Conservation (phyloP, 1,139 yeast genomes). For the Geotrichum restrictum region DNA sequence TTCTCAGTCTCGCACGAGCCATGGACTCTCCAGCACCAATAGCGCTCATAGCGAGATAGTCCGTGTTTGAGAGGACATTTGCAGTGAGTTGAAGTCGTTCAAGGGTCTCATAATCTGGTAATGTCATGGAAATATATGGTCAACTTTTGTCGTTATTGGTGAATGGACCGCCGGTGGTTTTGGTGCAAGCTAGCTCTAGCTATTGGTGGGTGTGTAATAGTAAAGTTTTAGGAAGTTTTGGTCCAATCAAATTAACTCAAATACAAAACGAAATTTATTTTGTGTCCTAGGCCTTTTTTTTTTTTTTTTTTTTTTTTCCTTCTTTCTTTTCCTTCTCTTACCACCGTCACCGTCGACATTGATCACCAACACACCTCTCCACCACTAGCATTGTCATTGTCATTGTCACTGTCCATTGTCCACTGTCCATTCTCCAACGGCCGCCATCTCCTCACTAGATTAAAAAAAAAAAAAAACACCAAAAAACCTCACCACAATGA, state of each 20-base stretch:
- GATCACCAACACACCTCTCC: not conserved
- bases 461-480: not conserved
- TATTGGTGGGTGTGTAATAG: not conserved
- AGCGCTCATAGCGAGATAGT: slow-evolving; percentile 11
- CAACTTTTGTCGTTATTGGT: too few relatives aligned
- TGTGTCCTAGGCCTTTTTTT: too few relatives aligned
- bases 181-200: not conserved
- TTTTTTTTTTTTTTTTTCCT: not conserved
- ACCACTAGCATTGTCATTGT: not conserved
- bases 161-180: not conserved
- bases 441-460: too few relatives aligned
- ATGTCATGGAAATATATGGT: slow-evolving; percentile 2
- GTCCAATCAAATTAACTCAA: slow-evolving; percentile 16
- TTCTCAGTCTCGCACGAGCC: slow-evolving; percentile 3
- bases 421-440: not conserved
- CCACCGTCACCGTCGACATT: not conserved
- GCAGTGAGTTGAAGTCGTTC: slow-evolving; percentile 13
- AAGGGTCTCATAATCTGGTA: slow-evolving; percentile 14
- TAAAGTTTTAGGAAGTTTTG: not conserved
- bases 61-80: slow-evolving; percentile 12
- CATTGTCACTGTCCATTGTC: not conserved
- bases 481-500: slow-evolving; percentile 11
- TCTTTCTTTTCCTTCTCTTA: not conserved
- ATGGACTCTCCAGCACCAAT: slow-evolving; percentile 5
- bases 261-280: slow-evolving; percentile 2